Conservation (phyloP, 2,329 filamentous ascomycete genomes). For the Trichoderma simmonsii region DNA sequence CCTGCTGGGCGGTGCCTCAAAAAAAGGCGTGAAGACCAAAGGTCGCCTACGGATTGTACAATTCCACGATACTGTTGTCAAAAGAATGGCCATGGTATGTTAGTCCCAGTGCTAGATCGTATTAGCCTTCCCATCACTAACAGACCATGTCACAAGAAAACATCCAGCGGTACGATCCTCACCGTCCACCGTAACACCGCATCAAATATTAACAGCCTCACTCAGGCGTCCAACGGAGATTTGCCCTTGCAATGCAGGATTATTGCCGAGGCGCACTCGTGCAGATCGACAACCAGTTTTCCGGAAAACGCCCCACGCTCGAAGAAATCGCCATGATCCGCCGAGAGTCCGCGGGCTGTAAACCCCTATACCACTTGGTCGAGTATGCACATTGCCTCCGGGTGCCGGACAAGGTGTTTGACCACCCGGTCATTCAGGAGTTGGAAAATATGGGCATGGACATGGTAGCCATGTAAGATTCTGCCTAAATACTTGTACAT, state of each 20-base stretch:
- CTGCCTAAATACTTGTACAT: background rate
- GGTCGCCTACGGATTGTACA: conserved; percentile 19
- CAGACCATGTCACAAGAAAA: background rate
- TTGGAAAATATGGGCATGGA: conserved; percentile 25
- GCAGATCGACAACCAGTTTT: conserved; percentile 21
- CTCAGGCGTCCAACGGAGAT: conserved; percentile 22
- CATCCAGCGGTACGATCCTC: background rate
- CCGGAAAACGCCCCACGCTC: conserved; percentile 17
- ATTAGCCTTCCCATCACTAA: background rate
- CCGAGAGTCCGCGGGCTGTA: conserved; percentile 22
- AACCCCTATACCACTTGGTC: conserved; percentile 25
- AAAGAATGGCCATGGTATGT: conserved; percentile 19
- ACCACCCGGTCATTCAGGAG: conserved; percentile 21
- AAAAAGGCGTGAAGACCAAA: background rate
- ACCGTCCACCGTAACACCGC: too few species aligned
- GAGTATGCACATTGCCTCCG: conserved; percentile 24
- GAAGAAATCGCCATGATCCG: conserved; percentile 24
- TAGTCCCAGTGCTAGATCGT: background rate
- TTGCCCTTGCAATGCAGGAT: conserved; percentile 21
- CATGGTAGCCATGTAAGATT: conserved; percentile 25
- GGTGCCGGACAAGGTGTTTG: conserved; percentile 25
- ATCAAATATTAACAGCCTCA: background rate
- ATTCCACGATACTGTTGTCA: conserved; percentile 22
- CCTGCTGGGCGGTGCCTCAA: background rate
- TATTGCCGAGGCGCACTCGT: conserved; percentile 22